phyloP scores from a whole-genome alignment of 768 basidiomycete species.

The Terana coerulea region DNA sequence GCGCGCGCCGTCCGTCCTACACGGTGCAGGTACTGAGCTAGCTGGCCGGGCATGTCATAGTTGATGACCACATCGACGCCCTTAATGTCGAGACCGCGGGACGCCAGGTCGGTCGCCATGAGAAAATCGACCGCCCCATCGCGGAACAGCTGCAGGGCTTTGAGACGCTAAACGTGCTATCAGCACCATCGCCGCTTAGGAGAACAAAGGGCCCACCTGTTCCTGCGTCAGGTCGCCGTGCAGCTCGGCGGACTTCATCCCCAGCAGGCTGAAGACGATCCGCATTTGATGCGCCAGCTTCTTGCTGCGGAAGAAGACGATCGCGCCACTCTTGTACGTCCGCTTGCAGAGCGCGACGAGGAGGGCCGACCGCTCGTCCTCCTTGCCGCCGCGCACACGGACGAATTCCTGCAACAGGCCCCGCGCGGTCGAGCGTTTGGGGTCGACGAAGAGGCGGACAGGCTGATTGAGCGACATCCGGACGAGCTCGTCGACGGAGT shows the following conservation, averaged over 20 bases:
- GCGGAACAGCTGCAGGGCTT: conserved; percentile 82
- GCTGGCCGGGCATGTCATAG: conserved; percentile 94
- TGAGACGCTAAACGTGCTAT: conserved; percentile 59
- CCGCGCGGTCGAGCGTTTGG: conserved; percentile 81
- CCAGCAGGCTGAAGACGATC: conserved; percentile 84
- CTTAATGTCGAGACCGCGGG: conserved; percentile 95
- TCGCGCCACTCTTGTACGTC: conserved; percentile 78
- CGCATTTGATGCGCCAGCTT: conserved; percentile 97
- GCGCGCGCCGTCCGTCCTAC: conserved; percentile 97
- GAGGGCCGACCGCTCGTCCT: conserved; percentile 70
- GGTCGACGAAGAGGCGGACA: conserved; percentile 92
- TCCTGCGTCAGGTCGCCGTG: conserved; percentile 97
- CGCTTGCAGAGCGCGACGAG: conserved; percentile 83
- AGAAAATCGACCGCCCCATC: conserved; percentile 87
- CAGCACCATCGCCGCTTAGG: not conserved
- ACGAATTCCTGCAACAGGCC: conserved; percentile 94
- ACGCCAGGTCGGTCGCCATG: conserved; percentile 95
- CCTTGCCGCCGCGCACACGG: conserved; percentile 78
- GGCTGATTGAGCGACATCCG: conserved; percentile 91
- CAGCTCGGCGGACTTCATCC: conserved; percentile 86
- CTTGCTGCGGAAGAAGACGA: conserved; percentile 95
- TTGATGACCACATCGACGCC: conserved; percentile 98
- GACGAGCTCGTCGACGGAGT: conserved; percentile 91
- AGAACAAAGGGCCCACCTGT: conserved; percentile 53
- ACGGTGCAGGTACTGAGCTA: conserved; percentile 93